These are phyloP conservation scores for Rhodamnia argentea DNA, from an alignment of 345 rosid genomes.

Conservation along the genomic window DNA sequence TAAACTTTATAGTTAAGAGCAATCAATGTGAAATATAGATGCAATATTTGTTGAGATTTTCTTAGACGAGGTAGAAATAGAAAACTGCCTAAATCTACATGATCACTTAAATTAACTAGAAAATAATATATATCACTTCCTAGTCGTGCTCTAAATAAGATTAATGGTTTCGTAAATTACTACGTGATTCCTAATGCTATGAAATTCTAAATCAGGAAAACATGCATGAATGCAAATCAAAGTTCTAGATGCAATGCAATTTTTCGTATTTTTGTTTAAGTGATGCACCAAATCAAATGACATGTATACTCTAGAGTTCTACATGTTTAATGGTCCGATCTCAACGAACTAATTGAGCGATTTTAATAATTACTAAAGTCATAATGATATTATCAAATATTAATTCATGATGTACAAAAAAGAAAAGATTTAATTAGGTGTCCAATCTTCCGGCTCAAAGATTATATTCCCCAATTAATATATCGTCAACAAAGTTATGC, in stretches of 20 bases:
- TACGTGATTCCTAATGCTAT: background rate
- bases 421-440: background rate
- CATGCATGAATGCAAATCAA: background rate
- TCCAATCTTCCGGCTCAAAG: background rate
- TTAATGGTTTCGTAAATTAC: background rate
- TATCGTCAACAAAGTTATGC: background rate
- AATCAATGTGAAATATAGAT: background rate
- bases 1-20: background rate
- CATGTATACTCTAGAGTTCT: background rate
- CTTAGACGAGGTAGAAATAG: background rate
- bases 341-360: background rate
- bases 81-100: background rate
- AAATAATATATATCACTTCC: background rate
- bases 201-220: background rate
- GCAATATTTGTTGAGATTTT: background rate
- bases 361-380: background rate
- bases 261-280: background rate
- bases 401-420: background rate
- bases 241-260: background rate
- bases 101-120: background rate
- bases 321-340: too few relatives aligned
- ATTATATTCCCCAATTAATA: background rate
- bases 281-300: background rate
- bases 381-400: background rate
- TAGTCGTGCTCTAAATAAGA: background rate